Evolutionary conservation across 805 yeast genomes (phyloP).

Genomic region (Metschnikowia similis): DNA sequence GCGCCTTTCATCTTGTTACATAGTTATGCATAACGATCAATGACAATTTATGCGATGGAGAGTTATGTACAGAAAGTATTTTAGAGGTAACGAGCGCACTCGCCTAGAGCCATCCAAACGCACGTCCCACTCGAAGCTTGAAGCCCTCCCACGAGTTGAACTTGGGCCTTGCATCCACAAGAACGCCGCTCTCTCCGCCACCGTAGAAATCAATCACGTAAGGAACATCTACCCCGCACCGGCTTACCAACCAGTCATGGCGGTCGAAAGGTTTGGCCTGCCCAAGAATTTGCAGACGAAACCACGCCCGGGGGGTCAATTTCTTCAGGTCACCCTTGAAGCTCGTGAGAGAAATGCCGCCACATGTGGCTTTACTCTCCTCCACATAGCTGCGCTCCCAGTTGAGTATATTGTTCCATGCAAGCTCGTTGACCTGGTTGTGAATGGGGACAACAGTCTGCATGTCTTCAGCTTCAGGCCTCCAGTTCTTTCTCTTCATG

Average conservation of each 20-base stretch:
- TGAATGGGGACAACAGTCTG: slow-evolving; percentile 88
- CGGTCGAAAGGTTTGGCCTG: slow-evolving; percentile 85
- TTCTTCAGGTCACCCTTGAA: slow-evolving; percentile 87
- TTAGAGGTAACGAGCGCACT: neutral
- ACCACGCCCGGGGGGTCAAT: slow-evolving; percentile 80
- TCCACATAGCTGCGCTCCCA: slow-evolving; percentile 73
- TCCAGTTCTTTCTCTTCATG: slow-evolving; percentile 87
- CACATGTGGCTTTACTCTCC: slow-evolving; percentile 50
- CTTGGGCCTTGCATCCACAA: slow-evolving; percentile 89
- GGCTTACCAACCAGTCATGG: slow-evolving; percentile 87
- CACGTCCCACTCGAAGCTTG: slow-evolving; percentile 58
- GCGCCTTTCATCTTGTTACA: slow-evolving; percentile 2
- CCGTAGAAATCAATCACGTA: slow-evolving; percentile 90
- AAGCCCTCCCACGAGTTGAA: slow-evolving; percentile 77
- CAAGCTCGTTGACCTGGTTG: slow-evolving; percentile 87
- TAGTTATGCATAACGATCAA: slow-evolving; percentile 3
- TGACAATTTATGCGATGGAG: neutral
- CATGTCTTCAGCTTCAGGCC: slow-evolving; percentile 82
- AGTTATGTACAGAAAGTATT: slow-evolving; percentile 1
- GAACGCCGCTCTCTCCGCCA: slow-evolving; percentile 47
- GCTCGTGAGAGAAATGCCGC: slow-evolving; percentile 78
- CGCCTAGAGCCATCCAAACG: slow-evolving; percentile 43
- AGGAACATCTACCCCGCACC: slow-evolving; percentile 81
- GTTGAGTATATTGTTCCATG: slow-evolving; percentile 76
- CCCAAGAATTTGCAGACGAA: slow-evolving; percentile 62